Conservation (phyloP, 2,329 filamentous ascomycete genomes). For the Aspergillus versicolor region DNA sequence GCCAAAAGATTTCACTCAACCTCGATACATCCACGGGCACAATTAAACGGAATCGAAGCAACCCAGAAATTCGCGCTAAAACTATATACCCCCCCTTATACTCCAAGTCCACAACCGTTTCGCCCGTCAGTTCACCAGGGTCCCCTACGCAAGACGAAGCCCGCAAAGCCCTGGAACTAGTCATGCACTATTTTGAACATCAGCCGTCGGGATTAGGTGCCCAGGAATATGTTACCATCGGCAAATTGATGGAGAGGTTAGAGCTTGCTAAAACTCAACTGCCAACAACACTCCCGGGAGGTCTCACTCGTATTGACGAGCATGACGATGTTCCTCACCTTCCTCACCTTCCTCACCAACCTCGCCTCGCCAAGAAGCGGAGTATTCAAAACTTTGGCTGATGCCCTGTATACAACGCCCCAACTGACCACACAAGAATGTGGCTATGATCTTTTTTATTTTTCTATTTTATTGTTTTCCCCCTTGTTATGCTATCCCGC, state of each 20-base stretch:
- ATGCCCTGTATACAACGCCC: neutral
- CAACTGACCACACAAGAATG: neutral
- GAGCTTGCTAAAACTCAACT: conserved; percentile 60
- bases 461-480: conserved; percentile 5
- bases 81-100: conserved; percentile 41
- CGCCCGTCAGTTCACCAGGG: conserved; percentile 57
- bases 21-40: conserved; percentile 31
- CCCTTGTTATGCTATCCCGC: conserved; percentile 17
- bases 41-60: conserved; percentile 46
- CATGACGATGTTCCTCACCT: conserved; percentile 33
- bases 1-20: conserved; percentile 27
- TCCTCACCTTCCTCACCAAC: conserved; percentile 4
- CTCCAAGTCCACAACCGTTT: conserved; percentile 41
- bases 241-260: conserved; percentile 83
- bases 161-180: conserved; percentile 73
- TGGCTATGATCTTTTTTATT: conserved; percentile 1
- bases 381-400: conserved; percentile 45
- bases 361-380: conserved; percentile 42
- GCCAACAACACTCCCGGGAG: conserved; percentile 39
- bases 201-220: conserved; percentile 69
- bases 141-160: conserved; percentile 85
- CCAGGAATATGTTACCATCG: conserved; percentile 73
- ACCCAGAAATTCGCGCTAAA: conserved; percentile 44
- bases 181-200: conserved; percentile 77
- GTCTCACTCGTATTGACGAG: conserved; percentile 45